Percentiles rank a stretch among this genome's conserved stretches.
Conservation (phyloP, 345 rosid species). For the Microcos paniculata region DNA sequence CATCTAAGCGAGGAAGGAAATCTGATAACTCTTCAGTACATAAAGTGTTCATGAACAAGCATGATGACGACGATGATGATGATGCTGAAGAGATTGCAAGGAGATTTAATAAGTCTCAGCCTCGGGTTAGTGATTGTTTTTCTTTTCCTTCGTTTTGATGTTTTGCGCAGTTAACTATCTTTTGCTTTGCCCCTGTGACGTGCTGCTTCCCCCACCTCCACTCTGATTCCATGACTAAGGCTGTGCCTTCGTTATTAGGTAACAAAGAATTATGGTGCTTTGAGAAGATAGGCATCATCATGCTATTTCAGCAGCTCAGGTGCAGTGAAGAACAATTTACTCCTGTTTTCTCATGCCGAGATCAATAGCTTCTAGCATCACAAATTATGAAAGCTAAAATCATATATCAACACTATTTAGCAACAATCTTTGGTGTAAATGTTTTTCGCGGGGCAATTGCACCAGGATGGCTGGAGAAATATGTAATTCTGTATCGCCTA, state of each 20-base stretch:
- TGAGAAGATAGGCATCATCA: conserved; percentile 46
- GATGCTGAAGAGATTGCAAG: conserved; percentile 46
- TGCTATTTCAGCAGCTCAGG: not conserved
- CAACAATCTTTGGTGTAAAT: not conserved
- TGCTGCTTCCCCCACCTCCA: not conserved
- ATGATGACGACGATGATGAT: conserved; percentile 69
- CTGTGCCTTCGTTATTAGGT: conserved; percentile 39
- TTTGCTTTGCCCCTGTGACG: not conserved
- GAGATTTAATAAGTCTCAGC: conserved; percentile 58
- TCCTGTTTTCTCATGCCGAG: not conserved
- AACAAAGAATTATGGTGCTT: conserved; percentile 85
- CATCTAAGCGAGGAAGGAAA: conserved; percentile 78
- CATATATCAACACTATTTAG: not conserved
- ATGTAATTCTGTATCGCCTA: not conserved
- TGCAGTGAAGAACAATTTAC: not conserved
- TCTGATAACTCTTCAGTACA: conserved; percentile 59
- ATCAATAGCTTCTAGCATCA: not conserved
- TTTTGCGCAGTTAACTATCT: not conserved
- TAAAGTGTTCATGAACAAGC: conserved; percentile 56
- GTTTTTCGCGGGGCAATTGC: not conserved
- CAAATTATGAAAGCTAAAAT: not conserved
- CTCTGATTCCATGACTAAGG: not conserved
- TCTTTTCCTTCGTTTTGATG: not conserved
- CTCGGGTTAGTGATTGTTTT: conserved; percentile 55
- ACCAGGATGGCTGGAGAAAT: not conserved